These are phyloP conservation scores for Amanita phalloides DNA, from an alignment of 768 basidiomycete genomes.

Conservation along the genomic window DNA sequence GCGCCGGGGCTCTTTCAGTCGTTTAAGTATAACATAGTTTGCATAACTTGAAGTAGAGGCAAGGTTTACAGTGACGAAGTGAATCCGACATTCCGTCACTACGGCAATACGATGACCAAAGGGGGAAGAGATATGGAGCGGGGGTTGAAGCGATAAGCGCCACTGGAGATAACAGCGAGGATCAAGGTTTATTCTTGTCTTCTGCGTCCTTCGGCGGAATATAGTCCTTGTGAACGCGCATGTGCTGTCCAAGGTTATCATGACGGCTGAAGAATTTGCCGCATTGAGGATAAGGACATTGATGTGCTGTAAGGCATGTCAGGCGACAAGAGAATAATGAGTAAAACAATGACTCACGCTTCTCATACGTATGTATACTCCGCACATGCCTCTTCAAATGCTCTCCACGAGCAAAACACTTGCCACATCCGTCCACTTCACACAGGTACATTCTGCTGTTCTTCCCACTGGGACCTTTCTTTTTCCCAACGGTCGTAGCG, in stretches of 20 bases:
- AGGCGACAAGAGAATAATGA: slow-evolving; percentile 2
- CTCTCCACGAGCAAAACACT: slow-evolving; percentile 82
- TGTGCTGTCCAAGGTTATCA: slow-evolving; percentile 84
- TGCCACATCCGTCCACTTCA: slow-evolving; percentile 74
- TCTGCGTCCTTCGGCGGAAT: slow-evolving; percentile 14
- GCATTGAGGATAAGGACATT: slow-evolving; percentile 71
- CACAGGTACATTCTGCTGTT: slow-evolving; percentile 56
- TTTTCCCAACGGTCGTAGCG: slow-evolving; percentile 13
- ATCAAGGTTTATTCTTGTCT: slow-evolving; percentile 1
- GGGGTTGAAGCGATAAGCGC: background rate
- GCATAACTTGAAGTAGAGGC: background rate
- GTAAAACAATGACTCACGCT: slow-evolving; percentile 48
- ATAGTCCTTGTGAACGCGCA: slow-evolving; percentile 65
- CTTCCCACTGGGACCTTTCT: slow-evolving; percentile 24
- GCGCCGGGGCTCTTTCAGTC: background rate
- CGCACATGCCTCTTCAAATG: slow-evolving; percentile 85
- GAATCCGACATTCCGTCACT: background rate
- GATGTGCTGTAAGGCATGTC: slow-evolving; percentile 44
- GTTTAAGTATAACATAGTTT: slow-evolving; percentile 2
- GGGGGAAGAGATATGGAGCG: background rate
- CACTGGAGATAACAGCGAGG: background rate
- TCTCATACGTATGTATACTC: slow-evolving; percentile 87
- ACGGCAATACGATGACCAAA: background rate
- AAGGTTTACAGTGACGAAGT: background rate
- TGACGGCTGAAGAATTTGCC: slow-evolving; percentile 79